Percentiles rank a stretch among this genome's conserved stretches.
These are phyloP conservation scores for Cercospora berteroae DNA, from an alignment of 2,329 filamentous ascomycete species.

Conservation along the genomic window DNA sequence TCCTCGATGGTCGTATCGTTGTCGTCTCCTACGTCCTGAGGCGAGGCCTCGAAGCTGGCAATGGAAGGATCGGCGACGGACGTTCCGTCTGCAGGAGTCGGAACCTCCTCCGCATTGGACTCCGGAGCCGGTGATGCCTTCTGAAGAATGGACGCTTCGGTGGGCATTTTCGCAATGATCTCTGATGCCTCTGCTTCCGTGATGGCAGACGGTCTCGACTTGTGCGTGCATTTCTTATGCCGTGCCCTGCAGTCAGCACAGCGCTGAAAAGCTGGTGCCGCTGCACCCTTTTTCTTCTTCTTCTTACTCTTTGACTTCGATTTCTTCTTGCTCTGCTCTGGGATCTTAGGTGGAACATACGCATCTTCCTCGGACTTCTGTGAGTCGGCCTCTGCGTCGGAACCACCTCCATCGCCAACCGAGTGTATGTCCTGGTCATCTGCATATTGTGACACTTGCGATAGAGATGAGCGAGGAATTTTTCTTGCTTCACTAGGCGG, in stretches of 20 bases:
- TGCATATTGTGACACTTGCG: neutral
- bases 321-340: neutral
- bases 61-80: neutral
- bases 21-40: neutral
- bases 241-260: neutral
- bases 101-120: neutral
- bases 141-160: neutral
- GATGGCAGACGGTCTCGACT: neutral
- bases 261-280: neutral
- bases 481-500: neutral
- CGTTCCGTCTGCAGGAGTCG: neutral
- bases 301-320: neutral
- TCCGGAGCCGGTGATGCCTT: neutral
- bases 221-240: constrained; percentile 5
- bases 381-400: neutral
- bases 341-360: neutral
- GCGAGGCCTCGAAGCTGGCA: neutral
- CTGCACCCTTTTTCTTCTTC: neutral
- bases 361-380: neutral
- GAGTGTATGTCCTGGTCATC: neutral
- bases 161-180: neutral
- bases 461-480: neutral
- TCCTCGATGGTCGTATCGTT: neutral
- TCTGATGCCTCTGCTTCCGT: neutral
- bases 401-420: neutral